These are phyloP conservation scores for Symbiodinium pilosum DNA, from an alignment of 73 alveolate genomes.

Conservation along the genomic window DNA sequence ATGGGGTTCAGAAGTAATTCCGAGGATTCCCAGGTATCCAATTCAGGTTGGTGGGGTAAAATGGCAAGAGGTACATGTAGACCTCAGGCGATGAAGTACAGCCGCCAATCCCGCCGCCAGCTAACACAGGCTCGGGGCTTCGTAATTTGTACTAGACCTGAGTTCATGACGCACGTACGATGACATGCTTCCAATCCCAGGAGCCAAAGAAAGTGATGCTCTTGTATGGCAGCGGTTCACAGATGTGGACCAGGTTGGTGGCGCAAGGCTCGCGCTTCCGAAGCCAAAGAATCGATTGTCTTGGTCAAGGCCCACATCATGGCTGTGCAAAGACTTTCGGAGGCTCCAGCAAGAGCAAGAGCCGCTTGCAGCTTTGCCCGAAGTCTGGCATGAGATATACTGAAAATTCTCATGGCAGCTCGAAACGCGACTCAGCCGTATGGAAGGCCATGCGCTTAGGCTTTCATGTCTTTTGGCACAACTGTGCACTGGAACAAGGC, in stretches of 20 bases:
- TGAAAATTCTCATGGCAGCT: background rate
- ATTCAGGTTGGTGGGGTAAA: too few relatives aligned
- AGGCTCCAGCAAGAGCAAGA: background rate
- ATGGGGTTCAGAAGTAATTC: too few relatives aligned
- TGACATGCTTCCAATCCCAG: too few relatives aligned
- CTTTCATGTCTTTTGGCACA: background rate
- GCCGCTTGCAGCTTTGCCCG: background rate
- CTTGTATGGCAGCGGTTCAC: constrained; percentile 75
- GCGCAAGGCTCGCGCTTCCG: background rate
- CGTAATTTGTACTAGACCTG: too few relatives aligned
- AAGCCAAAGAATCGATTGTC: background rate
- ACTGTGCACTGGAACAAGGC: background rate
- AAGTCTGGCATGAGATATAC: background rate
- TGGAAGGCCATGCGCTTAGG: background rate
- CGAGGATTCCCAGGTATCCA: too few relatives aligned
- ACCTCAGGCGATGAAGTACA: too few relatives aligned
- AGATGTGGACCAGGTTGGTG: constrained; percentile 46
- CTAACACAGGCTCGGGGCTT: too few relatives aligned
- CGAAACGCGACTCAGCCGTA: background rate
- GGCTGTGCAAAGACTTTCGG: background rate
- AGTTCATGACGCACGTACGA: too few relatives aligned
- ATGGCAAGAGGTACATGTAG: too few relatives aligned
- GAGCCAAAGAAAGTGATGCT: background rate
- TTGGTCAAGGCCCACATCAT: background rate
- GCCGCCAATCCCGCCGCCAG: too few relatives aligned